Percentiles rank a stretch among this genome's conserved stretches.
Evolutionary conservation across 2,329 filamentous ascomycete species (phyloP).

Genomic region (Cryphonectria nitschkei): DNA sequence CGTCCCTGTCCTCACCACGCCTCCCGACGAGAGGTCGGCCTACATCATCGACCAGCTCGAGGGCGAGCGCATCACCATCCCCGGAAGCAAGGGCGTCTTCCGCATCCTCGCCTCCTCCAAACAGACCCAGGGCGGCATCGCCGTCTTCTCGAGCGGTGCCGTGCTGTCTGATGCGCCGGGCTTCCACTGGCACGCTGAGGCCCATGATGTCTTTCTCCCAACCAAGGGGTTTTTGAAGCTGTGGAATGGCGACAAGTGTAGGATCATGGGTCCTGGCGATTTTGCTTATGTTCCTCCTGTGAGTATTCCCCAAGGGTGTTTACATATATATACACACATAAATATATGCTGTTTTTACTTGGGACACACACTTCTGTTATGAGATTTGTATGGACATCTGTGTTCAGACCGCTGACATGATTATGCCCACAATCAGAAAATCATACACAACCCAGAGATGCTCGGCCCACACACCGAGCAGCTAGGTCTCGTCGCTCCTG

Average conservation of each 20-base stretch:
- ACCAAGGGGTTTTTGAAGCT: constrained; percentile 59
- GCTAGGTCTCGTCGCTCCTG: constrained; percentile 57
- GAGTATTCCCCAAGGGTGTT: constrained; percentile 29
- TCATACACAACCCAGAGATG: constrained; percentile 60
- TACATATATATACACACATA: background rate
- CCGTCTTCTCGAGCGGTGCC: constrained; percentile 54
- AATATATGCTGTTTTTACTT: background rate
- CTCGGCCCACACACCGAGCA: constrained; percentile 58
- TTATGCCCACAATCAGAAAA: constrained; percentile 50
- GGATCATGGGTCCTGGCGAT: constrained; percentile 57
- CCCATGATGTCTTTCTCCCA: constrained; percentile 61
- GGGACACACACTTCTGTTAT: too few relatives aligned
- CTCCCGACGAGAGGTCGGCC: constrained; percentile 43
- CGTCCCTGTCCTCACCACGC: constrained; percentile 39
- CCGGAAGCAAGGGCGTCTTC: constrained; percentile 55
- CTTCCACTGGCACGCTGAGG: constrained; percentile 60
- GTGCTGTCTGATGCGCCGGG: constrained; percentile 51
- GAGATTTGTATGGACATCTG: too few relatives aligned
- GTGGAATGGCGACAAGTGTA: constrained; percentile 60
- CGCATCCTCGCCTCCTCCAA: constrained; percentile 55
- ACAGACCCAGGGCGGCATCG: constrained; percentile 54
- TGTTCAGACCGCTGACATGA: background rate
- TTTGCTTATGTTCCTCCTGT: constrained; percentile 63
- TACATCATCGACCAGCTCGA: constrained; percentile 54
- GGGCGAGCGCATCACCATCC: constrained; percentile 56